Evolutionary conservation across 2,329 filamentous ascomycete genomes (phyloP).

Genomic region (Monosporascus sp.): DNA sequence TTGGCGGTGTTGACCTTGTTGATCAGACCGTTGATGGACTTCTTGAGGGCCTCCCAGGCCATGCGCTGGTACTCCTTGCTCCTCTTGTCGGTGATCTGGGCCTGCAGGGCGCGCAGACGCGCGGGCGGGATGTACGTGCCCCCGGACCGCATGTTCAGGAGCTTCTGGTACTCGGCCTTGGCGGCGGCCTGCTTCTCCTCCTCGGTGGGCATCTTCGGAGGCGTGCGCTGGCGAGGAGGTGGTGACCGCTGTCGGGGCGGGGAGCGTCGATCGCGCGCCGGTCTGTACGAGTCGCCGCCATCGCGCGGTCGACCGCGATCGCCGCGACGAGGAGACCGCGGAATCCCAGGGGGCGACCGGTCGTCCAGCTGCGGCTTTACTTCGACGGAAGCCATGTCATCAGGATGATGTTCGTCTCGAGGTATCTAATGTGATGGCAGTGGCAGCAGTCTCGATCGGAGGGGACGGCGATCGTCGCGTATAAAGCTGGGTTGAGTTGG

Average conservation of each 20-base stretch:
- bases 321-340: conserved; percentile 27
- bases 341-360: conserved; percentile 19
- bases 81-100: conserved; percentile 92
- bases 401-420: not conserved
- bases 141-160: conserved; percentile 87
- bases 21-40: conserved; percentile 96
- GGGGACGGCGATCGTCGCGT: not conserved
- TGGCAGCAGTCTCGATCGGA: not conserved
- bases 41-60: conserved; percentile 98
- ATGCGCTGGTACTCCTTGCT: conserved; percentile 98
- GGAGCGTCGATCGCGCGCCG: conserved; percentile 24
- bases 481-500: not conserved
- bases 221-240: conserved; percentile 21
- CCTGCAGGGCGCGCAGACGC: conserved; percentile 82
- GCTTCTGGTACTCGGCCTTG: conserved; percentile 89
- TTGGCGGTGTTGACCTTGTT: conserved; percentile 99
- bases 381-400: conserved; percentile 41
- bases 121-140: conserved; percentile 96
- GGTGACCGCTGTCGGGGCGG: conserved; percentile 9
- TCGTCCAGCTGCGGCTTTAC: conserved; percentile 30
- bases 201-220: conserved; percentile 47
- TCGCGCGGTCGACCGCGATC: conserved; percentile 33
- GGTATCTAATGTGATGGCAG: not conserved
- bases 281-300: conserved; percentile 47
- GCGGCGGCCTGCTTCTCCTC: conserved; percentile 83